phyloP scores from a whole-genome alignment of 2,329 filamentous ascomycete genomes.

The Chaetomium olivaceum region DNA sequence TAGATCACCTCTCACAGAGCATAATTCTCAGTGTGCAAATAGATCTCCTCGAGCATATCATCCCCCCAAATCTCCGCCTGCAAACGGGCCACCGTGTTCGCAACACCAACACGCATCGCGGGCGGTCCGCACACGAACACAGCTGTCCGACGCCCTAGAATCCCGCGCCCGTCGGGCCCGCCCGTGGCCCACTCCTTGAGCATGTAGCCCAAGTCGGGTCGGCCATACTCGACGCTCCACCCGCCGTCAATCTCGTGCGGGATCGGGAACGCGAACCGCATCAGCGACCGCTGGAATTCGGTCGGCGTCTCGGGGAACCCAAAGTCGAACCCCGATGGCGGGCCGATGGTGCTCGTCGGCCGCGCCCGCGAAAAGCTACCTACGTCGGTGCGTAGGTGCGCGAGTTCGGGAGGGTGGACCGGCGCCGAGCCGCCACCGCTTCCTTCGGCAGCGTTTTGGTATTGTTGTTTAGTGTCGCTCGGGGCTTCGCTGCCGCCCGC shows the following conservation, averaged over 20 bases:
- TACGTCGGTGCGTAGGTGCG: constrained; percentile 56
- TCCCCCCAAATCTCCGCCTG: constrained; percentile 83
- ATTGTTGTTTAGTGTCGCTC: constrained; percentile 17
- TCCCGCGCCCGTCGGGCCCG: constrained; percentile 63
- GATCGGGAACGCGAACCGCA: constrained; percentile 83
- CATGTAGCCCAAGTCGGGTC: constrained; percentile 85
- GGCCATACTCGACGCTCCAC: constrained; percentile 90
- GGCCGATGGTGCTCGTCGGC: constrained; percentile 59
- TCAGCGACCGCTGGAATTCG: constrained; percentile 83
- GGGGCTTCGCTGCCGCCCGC: constrained; percentile 10
- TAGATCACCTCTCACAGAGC: constrained; percentile 59
- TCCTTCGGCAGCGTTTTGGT: constrained; percentile 16
- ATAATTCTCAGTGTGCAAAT: constrained; percentile 94
- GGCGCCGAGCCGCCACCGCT: constrained; percentile 23
- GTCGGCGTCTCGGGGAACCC: constrained; percentile 83
- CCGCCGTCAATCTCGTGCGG: constrained; percentile 70
- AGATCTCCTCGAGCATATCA: constrained; percentile 81
- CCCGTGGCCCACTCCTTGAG: constrained; percentile 77
- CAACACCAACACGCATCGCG: constrained; percentile 82
- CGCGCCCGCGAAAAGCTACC: constrained; percentile 38
- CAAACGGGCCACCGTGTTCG: constrained; percentile 77
- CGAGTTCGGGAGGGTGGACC: constrained; percentile 54
- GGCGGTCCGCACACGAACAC: constrained; percentile 93
- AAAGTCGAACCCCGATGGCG: constrained; percentile 68
- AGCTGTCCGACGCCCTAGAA: constrained; percentile 77